Percentiles rank a stretch among this genome's conserved stretches.
phyloP scores from a whole-genome alignment of 495 filamentous ascomycete species.

The Aspergillus ostianus region DNA sequence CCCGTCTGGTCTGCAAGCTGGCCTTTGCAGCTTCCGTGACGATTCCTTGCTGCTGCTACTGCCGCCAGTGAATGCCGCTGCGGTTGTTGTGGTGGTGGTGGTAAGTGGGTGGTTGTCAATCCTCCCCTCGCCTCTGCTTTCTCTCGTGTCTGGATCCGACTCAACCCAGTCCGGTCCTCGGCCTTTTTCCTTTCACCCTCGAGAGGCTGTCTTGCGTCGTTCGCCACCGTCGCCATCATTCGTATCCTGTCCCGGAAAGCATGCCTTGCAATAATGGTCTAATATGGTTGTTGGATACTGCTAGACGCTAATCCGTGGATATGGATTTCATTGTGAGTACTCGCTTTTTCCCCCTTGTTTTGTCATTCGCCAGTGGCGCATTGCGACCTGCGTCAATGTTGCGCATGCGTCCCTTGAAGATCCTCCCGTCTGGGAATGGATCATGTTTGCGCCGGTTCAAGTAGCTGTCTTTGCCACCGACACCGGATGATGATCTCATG shows the following conservation, averaged over 20 bases:
- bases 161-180: background rate
- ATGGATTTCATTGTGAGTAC: conserved; percentile 52
- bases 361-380: background rate
- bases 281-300: conserved; percentile 27
- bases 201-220: conserved; percentile 15
- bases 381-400: background rate
- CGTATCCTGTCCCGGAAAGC: conserved; percentile 22
- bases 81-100: background rate
- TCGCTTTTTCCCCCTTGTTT: background rate
- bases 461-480: background rate
- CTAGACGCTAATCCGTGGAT: conserved; percentile 31
- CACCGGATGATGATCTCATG: background rate
- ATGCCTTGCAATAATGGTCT: conserved; percentile 41
- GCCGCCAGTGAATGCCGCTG: background rate
- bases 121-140: conserved; percentile 4
- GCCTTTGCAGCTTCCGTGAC: conserved; percentile 24
- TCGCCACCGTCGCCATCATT: conserved; percentile 12
- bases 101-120: conserved; percentile 3
- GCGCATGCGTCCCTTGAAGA: background rate
- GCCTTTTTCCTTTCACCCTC: background rate
- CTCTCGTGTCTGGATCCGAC: background rate
- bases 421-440: background rate
- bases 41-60: conserved; percentile 1
- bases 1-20: conserved; percentile 30
- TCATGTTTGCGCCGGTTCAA: background rate